Evolutionary conservation across 2,329 filamentous ascomycete species (phyloP).

Genomic region (Sporothrix sp.): DNA sequence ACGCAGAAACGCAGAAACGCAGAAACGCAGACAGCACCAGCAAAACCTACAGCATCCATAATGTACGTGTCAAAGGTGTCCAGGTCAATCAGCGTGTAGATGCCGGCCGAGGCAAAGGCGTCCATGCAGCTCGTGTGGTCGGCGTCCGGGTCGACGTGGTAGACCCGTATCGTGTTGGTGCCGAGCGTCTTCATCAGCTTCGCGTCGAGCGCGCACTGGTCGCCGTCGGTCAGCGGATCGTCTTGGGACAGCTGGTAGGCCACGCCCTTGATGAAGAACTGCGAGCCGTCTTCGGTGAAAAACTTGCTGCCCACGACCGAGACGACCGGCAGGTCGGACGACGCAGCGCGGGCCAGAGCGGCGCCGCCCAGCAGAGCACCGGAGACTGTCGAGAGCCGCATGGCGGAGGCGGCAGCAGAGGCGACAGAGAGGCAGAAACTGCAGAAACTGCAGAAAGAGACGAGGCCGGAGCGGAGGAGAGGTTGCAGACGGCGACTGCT

Average conservation of each 20-base stretch:
- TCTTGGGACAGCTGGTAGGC: constrained; percentile 56
- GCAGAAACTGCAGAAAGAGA: neutral
- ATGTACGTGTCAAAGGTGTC: constrained; percentile 66
- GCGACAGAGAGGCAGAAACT: neutral
- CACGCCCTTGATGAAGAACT: constrained; percentile 70
- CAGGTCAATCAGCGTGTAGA: constrained; percentile 77
- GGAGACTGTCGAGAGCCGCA: constrained; percentile 30
- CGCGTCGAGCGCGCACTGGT: constrained; percentile 69
- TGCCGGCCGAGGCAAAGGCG: constrained; percentile 66
- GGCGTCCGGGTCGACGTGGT: constrained; percentile 65
- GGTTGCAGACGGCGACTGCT: too few relatives aligned
- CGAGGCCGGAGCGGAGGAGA: too few relatives aligned
- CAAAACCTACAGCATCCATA: constrained; percentile 38
- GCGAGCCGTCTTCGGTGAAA: constrained; percentile 67
- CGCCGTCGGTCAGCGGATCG: constrained; percentile 66
- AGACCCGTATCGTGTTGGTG: constrained; percentile 76
- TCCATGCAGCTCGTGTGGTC: constrained; percentile 75
- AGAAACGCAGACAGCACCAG: neutral
- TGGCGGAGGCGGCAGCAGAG: constrained; percentile 17
- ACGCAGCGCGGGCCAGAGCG: constrained; percentile 5
- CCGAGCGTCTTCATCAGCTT: constrained; percentile 69
- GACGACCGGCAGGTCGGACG: constrained; percentile 34
- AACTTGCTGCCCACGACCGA: constrained; percentile 67
- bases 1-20: neutral
- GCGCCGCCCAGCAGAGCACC: constrained; percentile 28